A percentile compares a stretch with the other conserved stretches of the same genome.
Conservation (phyloP, 345 rosid genomes). For the Populus davidiana region DNA sequence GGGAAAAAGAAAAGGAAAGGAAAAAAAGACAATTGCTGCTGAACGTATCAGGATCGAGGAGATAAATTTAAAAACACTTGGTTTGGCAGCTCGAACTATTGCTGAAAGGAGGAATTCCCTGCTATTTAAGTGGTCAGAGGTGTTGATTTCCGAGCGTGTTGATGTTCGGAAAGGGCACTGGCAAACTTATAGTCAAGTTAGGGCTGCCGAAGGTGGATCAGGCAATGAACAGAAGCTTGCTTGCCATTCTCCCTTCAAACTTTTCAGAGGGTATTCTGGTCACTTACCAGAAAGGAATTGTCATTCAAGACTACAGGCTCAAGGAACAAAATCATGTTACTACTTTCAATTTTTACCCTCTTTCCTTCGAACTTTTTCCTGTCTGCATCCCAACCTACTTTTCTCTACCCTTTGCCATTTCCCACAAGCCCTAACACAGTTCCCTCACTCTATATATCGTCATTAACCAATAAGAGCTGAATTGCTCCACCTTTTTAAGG, state of each 20-base stretch:
- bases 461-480: background rate
- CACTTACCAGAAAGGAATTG: conserved; percentile 16
- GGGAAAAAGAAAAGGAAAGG: too few relatives aligned
- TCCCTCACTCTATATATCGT: background rate
- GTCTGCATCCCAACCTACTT: conserved; percentile 28
- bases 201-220: background rate
- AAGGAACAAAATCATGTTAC: conserved; percentile 29
- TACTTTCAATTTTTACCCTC: conserved; percentile 25
- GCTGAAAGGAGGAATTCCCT: background rate
- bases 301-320: conserved; percentile 24
- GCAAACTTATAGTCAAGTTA: background rate
- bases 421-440: conserved; percentile 9
- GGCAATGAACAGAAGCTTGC: background rate
- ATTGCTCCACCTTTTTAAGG: conserved; percentile 18
- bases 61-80: background rate
- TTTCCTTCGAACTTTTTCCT: background rate
- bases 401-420: background rate
- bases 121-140: background rate
- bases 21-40: background rate
- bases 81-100: background rate
- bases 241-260: background rate
- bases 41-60: background rate
- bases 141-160: background rate
- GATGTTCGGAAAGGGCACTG: too few relatives aligned
- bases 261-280: conserved; percentile 17